phyloP scores from a whole-genome alignment of 2,329 filamentous ascomycete genomes.

The Fusarium torulosum region DNA sequence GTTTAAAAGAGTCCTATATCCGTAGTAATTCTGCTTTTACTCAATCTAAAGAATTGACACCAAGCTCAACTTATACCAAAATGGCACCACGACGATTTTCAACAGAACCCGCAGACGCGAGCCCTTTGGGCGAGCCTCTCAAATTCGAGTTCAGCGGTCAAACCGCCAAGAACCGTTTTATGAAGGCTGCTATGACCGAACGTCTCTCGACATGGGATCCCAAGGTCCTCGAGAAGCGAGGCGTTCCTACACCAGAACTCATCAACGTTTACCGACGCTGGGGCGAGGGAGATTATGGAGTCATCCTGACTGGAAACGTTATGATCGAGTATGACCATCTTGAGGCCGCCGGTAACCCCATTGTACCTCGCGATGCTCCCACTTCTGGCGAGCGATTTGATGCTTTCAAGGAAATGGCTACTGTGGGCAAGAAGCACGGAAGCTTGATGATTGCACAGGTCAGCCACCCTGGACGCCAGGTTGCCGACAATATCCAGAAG shows the following conservation, averaged over 20 bases:
- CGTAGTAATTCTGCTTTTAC: too few relatives aligned
- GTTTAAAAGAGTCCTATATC: not conserved
- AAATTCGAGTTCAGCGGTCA: conserved; percentile 64
- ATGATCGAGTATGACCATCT: conserved; percentile 72
- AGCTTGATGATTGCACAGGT: conserved; percentile 72
- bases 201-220: conserved; percentile 71
- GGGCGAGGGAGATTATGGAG: conserved; percentile 68
- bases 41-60: too few relatives aligned
- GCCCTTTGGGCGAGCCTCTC: conserved; percentile 59
- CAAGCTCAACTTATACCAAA: not conserved
- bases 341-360: conserved; percentile 67
- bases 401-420: conserved; percentile 68
- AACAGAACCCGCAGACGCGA: conserved; percentile 13
- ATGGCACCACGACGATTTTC: conserved; percentile 27
- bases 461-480: conserved; percentile 61
- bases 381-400: conserved; percentile 71
- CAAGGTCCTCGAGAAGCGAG: conserved; percentile 63
- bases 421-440: conserved; percentile 67
- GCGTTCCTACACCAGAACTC: conserved; percentile 55
- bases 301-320: conserved; percentile 73
- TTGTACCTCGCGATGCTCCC: conserved; percentile 66
- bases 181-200: conserved; percentile 78
- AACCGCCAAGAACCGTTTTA: conserved; percentile 72
- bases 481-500: conserved; percentile 44
- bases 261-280: conserved; percentile 70